Conservation (phyloP, 2,329 filamentous ascomycete species). For the Pseudocercospora musae region DNA sequence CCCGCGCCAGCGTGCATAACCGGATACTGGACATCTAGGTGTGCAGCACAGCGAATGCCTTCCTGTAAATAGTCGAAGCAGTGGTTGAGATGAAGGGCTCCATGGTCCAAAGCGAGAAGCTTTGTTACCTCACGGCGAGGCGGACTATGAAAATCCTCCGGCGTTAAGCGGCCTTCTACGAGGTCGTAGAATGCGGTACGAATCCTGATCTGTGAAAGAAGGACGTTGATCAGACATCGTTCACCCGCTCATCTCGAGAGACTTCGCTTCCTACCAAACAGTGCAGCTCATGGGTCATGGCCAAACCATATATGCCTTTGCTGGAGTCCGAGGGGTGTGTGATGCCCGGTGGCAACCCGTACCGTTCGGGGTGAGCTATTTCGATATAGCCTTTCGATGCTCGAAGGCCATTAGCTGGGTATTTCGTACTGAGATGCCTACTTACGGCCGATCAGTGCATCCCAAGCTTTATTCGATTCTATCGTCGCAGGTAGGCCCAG, state of each 20-base stretch:
- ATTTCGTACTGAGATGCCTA: not conserved
- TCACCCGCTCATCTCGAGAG: no score
- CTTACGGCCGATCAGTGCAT: conserved; percentile 2
- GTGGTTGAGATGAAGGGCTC: not conserved
- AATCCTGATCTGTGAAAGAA: no score
- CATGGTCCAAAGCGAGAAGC: not conserved
- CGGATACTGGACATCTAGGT: not conserved
- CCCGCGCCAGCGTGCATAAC: not conserved
- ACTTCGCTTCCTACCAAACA: not conserved
- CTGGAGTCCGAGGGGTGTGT: not conserved
- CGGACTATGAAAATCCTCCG: no score
- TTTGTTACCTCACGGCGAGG: no score
- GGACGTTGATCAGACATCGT: no score
- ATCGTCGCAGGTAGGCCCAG: not conserved
- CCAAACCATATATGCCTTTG: conserved; percentile 1
- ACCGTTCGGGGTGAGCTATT: no score
- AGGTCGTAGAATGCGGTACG: no score
- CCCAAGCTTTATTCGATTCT: not conserved
- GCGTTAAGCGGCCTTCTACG: no score
- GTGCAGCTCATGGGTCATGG: conserved; percentile 1
- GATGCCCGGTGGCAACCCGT: not conserved
- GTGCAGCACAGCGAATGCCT: not conserved
- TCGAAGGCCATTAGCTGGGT: not conserved
- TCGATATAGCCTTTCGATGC: no score
- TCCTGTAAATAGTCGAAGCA: conserved; percentile 3